Evolutionary conservation across 768 basidiomycete genomes (phyloP).

Genomic region (Lentinula edodes): DNA sequence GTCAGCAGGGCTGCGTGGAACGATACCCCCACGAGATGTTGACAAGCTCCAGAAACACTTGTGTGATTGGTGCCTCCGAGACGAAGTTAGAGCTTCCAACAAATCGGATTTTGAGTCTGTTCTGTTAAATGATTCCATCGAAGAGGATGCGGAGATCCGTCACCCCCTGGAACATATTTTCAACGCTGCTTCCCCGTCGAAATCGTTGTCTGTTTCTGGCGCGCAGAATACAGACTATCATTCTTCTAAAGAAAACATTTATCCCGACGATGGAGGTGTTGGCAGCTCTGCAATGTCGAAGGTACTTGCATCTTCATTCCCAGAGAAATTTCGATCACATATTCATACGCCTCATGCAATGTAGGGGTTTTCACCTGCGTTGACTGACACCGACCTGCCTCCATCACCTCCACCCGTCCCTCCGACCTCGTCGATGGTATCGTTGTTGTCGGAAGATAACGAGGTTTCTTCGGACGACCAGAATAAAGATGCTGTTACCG

Average conservation of each 20-base stretch:
- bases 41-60: constrained; percentile 28
- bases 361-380: constrained; percentile 7
- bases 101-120: neutral
- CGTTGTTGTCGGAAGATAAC: neutral
- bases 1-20: constrained; percentile 30
- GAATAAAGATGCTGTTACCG: neutral
- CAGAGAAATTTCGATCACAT: neutral
- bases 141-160: constrained; percentile 3
- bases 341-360: neutral
- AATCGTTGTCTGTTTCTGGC: no score
- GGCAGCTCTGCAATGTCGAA: neutral
- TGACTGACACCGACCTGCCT: neutral
- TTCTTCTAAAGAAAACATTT: neutral
- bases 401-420: constrained; percentile 8
- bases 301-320: neutral
- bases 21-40: constrained; percentile 36
- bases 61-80: constrained; percentile 39
- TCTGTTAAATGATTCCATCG: neutral
- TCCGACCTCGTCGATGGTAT: constrained; percentile 7
- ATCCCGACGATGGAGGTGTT: neutral
- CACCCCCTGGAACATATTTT: neutral
- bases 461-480: neutral
- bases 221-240: neutral
- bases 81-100: constrained; percentile 6
- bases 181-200: neutral